A percentile compares a stretch with the other conserved stretches of the same genome.
These are phyloP conservation scores for Apiotrichum veenhuisii DNA, from an alignment of 1,284 basidiomycete genomes.

Conservation along the genomic window DNA sequence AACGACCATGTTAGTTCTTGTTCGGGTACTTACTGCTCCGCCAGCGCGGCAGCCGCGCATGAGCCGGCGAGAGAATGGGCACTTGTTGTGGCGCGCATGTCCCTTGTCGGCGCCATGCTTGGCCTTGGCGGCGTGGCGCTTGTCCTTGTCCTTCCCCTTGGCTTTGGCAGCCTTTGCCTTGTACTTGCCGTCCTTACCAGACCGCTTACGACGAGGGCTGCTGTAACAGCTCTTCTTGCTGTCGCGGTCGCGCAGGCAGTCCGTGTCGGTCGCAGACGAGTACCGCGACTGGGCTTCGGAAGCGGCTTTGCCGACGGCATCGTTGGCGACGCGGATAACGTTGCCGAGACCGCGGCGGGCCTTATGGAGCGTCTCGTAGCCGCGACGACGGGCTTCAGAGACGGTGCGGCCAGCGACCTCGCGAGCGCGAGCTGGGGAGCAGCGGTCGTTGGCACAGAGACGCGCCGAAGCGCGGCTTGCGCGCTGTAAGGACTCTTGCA, in stretches of 20 bases:
- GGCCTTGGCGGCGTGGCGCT: not conserved
- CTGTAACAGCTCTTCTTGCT: not conserved
- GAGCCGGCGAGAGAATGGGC: not conserved
- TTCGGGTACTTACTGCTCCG: not conserved
- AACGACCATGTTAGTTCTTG: not conserved
- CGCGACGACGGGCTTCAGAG: conserved; percentile 12
- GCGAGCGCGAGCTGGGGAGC: not conserved
- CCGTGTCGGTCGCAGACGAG: not conserved
- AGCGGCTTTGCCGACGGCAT: conserved; percentile 1
- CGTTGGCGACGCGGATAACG: conserved; percentile 13
- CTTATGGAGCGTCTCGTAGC: conserved; percentile 20
- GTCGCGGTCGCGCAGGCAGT: conserved; percentile 5
- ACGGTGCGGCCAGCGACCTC: not conserved
- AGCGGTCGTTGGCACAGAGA: conserved; percentile 9
- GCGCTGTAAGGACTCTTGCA: not conserved
- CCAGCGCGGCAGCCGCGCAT: not conserved
- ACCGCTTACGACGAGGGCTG: not conserved
- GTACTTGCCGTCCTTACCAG: not conserved
- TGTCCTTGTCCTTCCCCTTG: not conserved
- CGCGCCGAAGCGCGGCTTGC: not conserved
- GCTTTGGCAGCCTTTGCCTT: not conserved
- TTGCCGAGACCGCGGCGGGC: conserved; percentile 28
- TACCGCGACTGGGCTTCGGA: not conserved
- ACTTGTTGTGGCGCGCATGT: not conserved
- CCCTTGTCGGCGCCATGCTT: not conserved